A percentile compares a stretch with the other conserved stretches of the same genome.
Evolutionary conservation across 495 filamentous ascomycete genomes (phyloP).

Genomic region (Cryomyces minteri): DNA sequence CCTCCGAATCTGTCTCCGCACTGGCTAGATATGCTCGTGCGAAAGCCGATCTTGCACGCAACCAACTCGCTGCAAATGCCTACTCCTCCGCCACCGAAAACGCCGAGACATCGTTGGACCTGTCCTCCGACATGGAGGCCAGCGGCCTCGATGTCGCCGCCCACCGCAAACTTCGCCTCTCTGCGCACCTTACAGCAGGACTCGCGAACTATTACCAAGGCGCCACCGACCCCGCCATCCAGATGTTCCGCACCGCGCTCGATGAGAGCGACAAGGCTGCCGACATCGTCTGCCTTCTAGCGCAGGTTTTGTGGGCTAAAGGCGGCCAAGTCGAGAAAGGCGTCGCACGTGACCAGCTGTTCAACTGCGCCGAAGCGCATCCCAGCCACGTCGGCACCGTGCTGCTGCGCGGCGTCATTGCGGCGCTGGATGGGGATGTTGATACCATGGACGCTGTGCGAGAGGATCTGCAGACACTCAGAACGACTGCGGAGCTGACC

Average conservation of each 20-base stretch:
- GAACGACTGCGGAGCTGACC: conserved; percentile 38
- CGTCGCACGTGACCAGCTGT: conserved; percentile 62
- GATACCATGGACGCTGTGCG: conserved; percentile 66
- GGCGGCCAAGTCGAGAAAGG: conserved; percentile 54
- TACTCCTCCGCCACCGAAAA: conserved; percentile 49
- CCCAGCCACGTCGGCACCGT: conserved; percentile 61
- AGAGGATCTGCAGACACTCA: conserved; percentile 53
- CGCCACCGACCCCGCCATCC: conserved; percentile 44
- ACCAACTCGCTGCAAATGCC: conserved; percentile 44
- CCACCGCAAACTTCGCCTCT: conserved; percentile 49
- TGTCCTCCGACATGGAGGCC: conserved; percentile 27
- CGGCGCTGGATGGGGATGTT: conserved; percentile 56
- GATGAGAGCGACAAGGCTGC: conserved; percentile 60
- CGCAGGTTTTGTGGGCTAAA: conserved; percentile 84
- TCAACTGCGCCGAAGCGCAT: conserved; percentile 52
- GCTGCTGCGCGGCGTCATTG: conserved; percentile 63
- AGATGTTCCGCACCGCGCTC: conserved; percentile 66
- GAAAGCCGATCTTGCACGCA: conserved; percentile 74
- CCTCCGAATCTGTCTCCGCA: conserved; percentile 50
- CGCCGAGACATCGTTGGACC: conserved; percentile 23
- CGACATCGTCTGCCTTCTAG: conserved; percentile 73
- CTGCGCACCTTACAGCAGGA: conserved; percentile 73
- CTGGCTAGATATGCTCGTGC: conserved; percentile 62
- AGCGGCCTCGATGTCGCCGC: conserved; percentile 31
- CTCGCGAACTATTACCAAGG: conserved; percentile 55